phyloP scores from a whole-genome alignment of 495 filamentous ascomycete genomes.

The Hypoxylon fragiforme region DNA sequence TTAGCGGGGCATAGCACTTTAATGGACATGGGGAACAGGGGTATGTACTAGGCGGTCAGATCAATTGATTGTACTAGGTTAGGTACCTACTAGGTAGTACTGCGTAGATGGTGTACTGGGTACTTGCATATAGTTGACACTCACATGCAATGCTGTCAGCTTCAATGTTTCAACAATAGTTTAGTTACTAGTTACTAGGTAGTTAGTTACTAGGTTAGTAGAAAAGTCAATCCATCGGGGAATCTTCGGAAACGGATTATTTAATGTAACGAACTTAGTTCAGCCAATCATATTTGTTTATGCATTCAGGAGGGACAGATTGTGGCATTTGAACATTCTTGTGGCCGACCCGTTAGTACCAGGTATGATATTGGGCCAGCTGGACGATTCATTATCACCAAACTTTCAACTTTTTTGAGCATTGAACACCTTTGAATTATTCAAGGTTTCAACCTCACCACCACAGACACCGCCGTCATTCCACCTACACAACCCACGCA shows the following conservation, averaged over 20 bases:
- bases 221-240: neutral
- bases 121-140: too few relatives aligned
- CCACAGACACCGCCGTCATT: slow-evolving; percentile 14
- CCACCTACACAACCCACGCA: neutral
- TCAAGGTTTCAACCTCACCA: slow-evolving; percentile 13
- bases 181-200: neutral
- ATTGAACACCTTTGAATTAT: too few relatives aligned
- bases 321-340: slow-evolving; percentile 1
- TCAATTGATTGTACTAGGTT: too few relatives aligned
- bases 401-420: too few relatives aligned
- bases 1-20: slow-evolving; percentile 49
- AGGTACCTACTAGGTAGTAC: too few relatives aligned
- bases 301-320: slow-evolving; percentile 41
- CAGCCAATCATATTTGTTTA: slow-evolving; percentile 12
- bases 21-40: slow-evolving; percentile 21
- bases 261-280: slow-evolving; percentile 6
- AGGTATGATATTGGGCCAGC: slow-evolving; percentile 20
- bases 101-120: too few relatives aligned
- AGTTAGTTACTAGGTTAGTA: neutral
- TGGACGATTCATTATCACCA: slow-evolving; percentile 19
- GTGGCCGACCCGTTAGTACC: neutral
- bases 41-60: slow-evolving; percentile 5
- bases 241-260: slow-evolving; percentile 30
- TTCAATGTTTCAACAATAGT: neutral
- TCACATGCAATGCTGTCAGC: too few relatives aligned